A percentile compares a stretch with the other conserved stretches of the same genome.
These are phyloP conservation scores for Phialemoniopsis sp. DNA, from an alignment of 2,329 filamentous ascomycete genomes.

Conservation along the genomic window DNA sequence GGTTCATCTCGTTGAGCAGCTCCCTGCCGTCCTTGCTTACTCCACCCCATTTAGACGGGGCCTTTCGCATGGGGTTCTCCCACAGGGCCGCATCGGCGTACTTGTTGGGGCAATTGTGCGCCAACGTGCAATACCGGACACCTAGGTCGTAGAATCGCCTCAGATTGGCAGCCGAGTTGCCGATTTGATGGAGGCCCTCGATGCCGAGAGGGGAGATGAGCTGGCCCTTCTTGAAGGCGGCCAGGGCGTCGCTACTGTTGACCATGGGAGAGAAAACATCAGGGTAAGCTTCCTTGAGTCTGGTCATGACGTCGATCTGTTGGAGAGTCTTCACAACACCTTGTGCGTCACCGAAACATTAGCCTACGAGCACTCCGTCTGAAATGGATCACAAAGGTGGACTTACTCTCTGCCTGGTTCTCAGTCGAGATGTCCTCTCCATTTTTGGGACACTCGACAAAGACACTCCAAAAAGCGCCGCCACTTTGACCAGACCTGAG, in stretches of 20 bases:
- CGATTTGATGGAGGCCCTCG: constrained; percentile 91
- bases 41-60: constrained; percentile 63
- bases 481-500: constrained; percentile 68
- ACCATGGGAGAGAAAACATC: constrained; percentile 61
- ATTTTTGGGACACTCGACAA: constrained; percentile 69
- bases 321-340: constrained; percentile 49
- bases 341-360: neutral
- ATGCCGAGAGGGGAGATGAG: constrained; percentile 77
- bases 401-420: constrained; percentile 63
- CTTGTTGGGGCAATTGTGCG: constrained; percentile 88
- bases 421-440: constrained; percentile 69
- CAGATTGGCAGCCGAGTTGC: constrained; percentile 74
- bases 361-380: constrained; percentile 4
- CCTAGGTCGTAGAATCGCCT: constrained; percentile 74
- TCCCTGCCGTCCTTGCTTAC: constrained; percentile 65
- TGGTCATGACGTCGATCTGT: constrained; percentile 70
- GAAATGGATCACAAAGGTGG: neutral
- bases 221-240: constrained; percentile 53
- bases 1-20: constrained; percentile 86
- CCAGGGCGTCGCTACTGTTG: constrained; percentile 56
- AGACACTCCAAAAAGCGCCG: constrained; percentile 94
- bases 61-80: constrained; percentile 44
- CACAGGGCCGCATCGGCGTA: constrained; percentile 81
- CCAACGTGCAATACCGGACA: constrained; percentile 83
- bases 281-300: constrained; percentile 61